A percentile compares a stretch with the other conserved stretches of the same genome.
Conservation (phyloP, 2,329 filamentous ascomycete species). For the Monosporascus sp. region DNA sequence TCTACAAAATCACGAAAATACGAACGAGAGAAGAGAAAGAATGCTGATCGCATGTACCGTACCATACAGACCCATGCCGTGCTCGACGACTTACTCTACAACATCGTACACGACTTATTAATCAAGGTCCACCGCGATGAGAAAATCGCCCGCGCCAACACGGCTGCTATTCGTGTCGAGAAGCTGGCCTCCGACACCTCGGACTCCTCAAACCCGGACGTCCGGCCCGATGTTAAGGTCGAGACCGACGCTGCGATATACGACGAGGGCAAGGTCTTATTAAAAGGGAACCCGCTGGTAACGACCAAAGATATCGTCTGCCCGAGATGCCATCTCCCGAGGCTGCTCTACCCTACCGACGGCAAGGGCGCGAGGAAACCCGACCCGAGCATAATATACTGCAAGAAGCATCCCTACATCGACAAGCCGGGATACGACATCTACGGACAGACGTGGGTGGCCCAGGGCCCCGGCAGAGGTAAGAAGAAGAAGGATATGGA, state of each 20-base stretch:
- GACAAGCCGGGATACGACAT: slow-evolving; percentile 73
- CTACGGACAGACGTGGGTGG: slow-evolving; percentile 76
- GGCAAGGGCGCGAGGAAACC: slow-evolving; percentile 62
- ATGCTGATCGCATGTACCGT: slow-evolving; percentile 1
- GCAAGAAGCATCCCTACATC: slow-evolving; percentile 74
- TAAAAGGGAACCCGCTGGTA: slow-evolving; percentile 69
- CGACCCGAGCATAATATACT: slow-evolving; percentile 66
- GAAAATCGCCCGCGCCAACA: slow-evolving; percentile 65
- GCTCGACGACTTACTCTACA: slow-evolving; percentile 70
- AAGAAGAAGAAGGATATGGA: slow-evolving; percentile 77
- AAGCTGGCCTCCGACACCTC: slow-evolving; percentile 54
- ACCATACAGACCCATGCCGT: slow-evolving; percentile 53
- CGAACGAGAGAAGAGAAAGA: slow-evolving; percentile 1
- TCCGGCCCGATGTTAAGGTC: slow-evolving; percentile 50
- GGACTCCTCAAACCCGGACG: slow-evolving; percentile 47
- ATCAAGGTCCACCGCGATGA: slow-evolving; percentile 73
- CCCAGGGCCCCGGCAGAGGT: slow-evolving; percentile 62
- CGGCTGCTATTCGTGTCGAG: slow-evolving; percentile 60
- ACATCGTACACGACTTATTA: slow-evolving; percentile 69
- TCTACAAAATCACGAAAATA: slow-evolving; percentile 1
- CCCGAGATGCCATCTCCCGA: slow-evolving; percentile 67
- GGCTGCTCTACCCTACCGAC: slow-evolving; percentile 67
- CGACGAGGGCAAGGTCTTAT: slow-evolving; percentile 61
- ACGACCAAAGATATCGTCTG: slow-evolving; percentile 69
- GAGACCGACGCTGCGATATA: slow-evolving; percentile 66